Evolutionary conservation across 2,329 filamentous ascomycete genomes (phyloP).

Genomic region (Epicoccum nigrum): DNA sequence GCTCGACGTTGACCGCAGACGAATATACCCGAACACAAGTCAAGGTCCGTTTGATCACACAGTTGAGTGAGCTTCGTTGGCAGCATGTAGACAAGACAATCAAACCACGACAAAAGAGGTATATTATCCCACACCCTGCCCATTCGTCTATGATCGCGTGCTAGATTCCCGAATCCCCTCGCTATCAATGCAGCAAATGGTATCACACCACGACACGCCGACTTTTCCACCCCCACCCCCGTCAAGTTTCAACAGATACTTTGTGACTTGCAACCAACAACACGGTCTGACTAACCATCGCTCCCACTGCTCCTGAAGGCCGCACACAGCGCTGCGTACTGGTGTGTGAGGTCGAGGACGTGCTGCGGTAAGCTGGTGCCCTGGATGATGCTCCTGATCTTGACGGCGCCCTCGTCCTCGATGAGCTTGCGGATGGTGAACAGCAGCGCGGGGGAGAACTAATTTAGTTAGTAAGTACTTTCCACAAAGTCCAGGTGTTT

Average conservation of each 20-base stretch:
- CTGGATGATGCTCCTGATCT: slow-evolving; percentile 96
- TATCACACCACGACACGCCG: background rate
- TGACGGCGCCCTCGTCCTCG: slow-evolving; percentile 96
- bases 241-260: too few species aligned
- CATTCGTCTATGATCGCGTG: background rate
- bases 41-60: too few species aligned
- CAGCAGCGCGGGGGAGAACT: slow-evolving; percentile 91
- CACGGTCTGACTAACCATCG: slow-evolving; percentile 79
- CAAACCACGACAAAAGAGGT: background rate
- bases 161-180: background rate
- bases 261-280: too few species aligned
- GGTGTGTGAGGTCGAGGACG: slow-evolving; percentile 91
- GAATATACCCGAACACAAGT: too few species aligned
- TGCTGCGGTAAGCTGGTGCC: slow-evolving; percentile 92
- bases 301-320: slow-evolving; percentile 94
- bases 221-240: background rate
- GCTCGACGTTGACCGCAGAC: too few species aligned
- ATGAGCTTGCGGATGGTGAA: slow-evolving; percentile 90
- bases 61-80: too few species aligned
- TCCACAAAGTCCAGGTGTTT: too few species aligned
- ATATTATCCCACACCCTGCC: background rate
- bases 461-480: slow-evolving; percentile 8
- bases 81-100: too few species aligned
- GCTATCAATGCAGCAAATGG: slow-evolving; percentile 6
- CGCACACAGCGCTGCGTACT: slow-evolving; percentile 93